Percentiles rank a stretch among this genome's conserved stretches.
phyloP scores from a whole-genome alignment of 116 monocot genomes.

The Zostera marina region DNA sequence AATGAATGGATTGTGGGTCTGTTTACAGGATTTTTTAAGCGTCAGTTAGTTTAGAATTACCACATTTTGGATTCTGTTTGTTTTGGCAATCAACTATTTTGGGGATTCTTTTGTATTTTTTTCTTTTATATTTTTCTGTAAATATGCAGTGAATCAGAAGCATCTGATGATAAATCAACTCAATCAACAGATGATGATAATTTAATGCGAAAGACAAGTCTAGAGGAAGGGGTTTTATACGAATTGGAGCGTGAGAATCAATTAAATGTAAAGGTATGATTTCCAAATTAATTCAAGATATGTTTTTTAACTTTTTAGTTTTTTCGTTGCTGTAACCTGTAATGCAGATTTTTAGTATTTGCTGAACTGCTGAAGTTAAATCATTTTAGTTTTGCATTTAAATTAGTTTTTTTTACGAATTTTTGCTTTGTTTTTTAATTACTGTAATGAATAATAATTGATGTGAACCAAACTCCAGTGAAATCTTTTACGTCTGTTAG shows the following conservation, averaged over 20 bases:
- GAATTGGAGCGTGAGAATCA: constrained; percentile 51
- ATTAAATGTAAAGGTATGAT: constrained; percentile 37
- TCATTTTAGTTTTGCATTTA: too few species aligned
- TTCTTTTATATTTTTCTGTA: constrained; percentile 4
- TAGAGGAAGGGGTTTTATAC: constrained; percentile 41
- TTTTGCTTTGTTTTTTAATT: too few species aligned
- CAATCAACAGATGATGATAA: constrained; percentile 2
- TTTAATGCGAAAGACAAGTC: constrained; percentile 36
- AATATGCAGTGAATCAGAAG: constrained; percentile 41
- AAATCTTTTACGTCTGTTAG: too few species aligned
- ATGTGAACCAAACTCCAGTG: too few species aligned
- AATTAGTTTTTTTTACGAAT: too few species aligned
- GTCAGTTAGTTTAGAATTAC: neutral
- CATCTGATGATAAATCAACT: constrained; percentile 36
- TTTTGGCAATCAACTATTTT: neutral
- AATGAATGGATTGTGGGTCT: neutral
- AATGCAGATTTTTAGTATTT: too few species aligned
- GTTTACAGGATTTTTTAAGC: neutral
- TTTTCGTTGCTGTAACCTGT: too few species aligned
- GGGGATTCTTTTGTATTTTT: neutral
- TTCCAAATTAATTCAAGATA: neutral
- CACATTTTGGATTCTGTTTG: neutral
- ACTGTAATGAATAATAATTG: too few species aligned
- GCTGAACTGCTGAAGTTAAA: too few species aligned
- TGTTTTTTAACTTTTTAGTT: too few species aligned